phyloP scores from a whole-genome alignment of 2,329 filamentous ascomycete genomes.

The Fusarium albosuccineum region DNA sequence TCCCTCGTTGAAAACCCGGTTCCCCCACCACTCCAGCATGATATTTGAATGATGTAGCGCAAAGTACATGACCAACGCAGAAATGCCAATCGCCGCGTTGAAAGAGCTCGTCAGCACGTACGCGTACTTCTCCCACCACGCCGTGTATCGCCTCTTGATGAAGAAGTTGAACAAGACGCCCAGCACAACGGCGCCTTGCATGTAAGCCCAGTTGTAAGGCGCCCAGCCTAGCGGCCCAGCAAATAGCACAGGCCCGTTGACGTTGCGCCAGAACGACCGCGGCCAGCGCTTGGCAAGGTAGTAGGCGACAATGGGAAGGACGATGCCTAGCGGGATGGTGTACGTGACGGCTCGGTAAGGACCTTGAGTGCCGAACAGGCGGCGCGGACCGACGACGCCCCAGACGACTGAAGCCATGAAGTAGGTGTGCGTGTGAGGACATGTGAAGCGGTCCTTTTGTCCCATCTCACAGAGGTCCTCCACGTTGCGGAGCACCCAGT shows the following conservation, averaged over 20 bases:
- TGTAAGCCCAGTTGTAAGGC: constrained; percentile 46
- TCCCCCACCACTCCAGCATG: constrained; percentile 44
- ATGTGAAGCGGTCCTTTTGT: constrained; percentile 66
- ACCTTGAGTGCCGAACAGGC: constrained; percentile 64
- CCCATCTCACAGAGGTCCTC: constrained; percentile 65
- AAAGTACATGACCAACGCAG: constrained; percentile 46
- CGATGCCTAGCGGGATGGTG: constrained; percentile 31
- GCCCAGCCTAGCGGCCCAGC: constrained; percentile 44
- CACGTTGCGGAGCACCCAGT: constrained; percentile 70
- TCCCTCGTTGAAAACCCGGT: constrained; percentile 31
- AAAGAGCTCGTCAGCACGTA: constrained; percentile 47
- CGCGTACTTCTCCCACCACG: constrained; percentile 48
- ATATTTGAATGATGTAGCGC: constrained; percentile 37
- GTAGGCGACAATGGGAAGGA: constrained; percentile 40
- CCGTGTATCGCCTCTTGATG: constrained; percentile 40
- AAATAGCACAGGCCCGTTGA: constrained; percentile 43
- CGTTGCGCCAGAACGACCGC: constrained; percentile 36
- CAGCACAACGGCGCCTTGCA: constrained; percentile 42
- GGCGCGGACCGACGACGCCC: constrained; percentile 75
- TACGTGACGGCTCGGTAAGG: constrained; percentile 40
- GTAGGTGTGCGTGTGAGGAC: constrained; percentile 61
- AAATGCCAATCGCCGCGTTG: constrained; percentile 44
- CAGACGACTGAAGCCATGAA: constrained; percentile 76
- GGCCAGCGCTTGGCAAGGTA: constrained; percentile 36
- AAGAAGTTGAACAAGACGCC: constrained; percentile 45